Evolutionary conservation across 2,329 filamentous ascomycete genomes (phyloP), one percentile per base, ranked within the genome.

Genomic region (Canariomyces notabilis): DNA sequence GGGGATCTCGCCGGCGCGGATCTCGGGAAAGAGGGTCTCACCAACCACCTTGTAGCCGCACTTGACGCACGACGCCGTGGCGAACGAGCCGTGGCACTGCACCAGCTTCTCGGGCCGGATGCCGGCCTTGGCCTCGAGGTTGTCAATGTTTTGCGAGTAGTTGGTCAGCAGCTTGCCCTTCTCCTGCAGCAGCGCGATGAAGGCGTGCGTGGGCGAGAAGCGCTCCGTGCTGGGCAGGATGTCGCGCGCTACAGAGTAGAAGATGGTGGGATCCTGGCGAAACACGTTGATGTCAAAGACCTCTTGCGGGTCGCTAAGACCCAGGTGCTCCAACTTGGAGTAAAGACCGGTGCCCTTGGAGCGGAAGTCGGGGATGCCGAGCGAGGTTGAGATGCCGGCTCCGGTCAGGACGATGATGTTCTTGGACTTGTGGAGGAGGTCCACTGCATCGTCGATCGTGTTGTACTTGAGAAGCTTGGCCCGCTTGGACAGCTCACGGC

Each of bases 91-190:
- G 63, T 98, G 93, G 64, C 93, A 97, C 67, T 98, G 91, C 21
- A 98, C 85, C 15, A 97, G 76, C 61, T 93, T 95, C 26, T 87
- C 83, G 1, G 80, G 76, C 18, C 74, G 68, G 50, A 98, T 87
- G 18, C 93, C 93, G 0, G 91, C 91, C 59, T 87, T 83, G 51
- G 83, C 79, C 66, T 98, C 91, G 42, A 96, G 82, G 58, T 96
- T 96, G 72, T 98, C 93, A 61, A 98, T 97, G 66, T 98, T 98
- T 64, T 98, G 93, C 0, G 93, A 95, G 71, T 96, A 98, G 69
- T 97, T 96, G 34, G 90, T 97, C 49, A 96, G 78, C 6, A 98
- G 78, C 66, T 95, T 95, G 55, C 80, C 82, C 65, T 89, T 86
- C 57, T 91, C 78, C 66, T 98, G 87, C 29, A 98, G 77, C 58